phyloP scores from a whole-genome alignment of 2,329 filamentous ascomycete genomes.

The Torrubiella hemipterigena region DNA sequence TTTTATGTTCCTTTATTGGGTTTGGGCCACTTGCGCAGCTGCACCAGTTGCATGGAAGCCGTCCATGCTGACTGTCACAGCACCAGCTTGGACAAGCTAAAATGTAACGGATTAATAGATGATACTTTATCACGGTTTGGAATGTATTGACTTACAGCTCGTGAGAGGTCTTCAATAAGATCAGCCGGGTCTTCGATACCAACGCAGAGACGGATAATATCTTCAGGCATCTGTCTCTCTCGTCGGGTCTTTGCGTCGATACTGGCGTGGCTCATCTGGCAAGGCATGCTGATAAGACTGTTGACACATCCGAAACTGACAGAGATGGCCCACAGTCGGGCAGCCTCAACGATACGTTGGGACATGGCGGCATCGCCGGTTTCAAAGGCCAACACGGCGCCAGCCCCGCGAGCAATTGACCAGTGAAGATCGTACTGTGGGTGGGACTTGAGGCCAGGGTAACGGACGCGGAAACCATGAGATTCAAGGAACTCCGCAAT shows the following conservation, averaged over 20 bases:
- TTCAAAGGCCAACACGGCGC: constrained; percentile 91
- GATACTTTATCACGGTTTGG: not conserved
- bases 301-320: constrained; percentile 98
- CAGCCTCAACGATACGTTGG: constrained; percentile 87
- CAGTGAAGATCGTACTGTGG: constrained; percentile 94
- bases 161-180: constrained; percentile 81
- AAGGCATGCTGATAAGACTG: constrained; percentile 97
- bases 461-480: constrained; percentile 88
- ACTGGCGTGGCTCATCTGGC: constrained; percentile 97
- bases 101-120: constrained; percentile 14
- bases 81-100: constrained; percentile 84
- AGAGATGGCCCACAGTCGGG: constrained; percentile 85
- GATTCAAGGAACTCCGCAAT: constrained; percentile 88
- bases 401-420: constrained; percentile 87
- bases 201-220: constrained; percentile 89
- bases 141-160: constrained; percentile 58
- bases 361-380: constrained; percentile 76
- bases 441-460: constrained; percentile 86
- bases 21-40: constrained; percentile 19
- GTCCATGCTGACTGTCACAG: constrained; percentile 74
- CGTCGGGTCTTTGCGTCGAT: constrained; percentile 89
- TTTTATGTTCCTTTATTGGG: too few species aligned
- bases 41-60: constrained; percentile 57
- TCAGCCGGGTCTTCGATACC: constrained; percentile 92
- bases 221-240: constrained; percentile 88